Conservation (phyloP, 257 asterid genomes). For the Osmanthus fragrans region DNA sequence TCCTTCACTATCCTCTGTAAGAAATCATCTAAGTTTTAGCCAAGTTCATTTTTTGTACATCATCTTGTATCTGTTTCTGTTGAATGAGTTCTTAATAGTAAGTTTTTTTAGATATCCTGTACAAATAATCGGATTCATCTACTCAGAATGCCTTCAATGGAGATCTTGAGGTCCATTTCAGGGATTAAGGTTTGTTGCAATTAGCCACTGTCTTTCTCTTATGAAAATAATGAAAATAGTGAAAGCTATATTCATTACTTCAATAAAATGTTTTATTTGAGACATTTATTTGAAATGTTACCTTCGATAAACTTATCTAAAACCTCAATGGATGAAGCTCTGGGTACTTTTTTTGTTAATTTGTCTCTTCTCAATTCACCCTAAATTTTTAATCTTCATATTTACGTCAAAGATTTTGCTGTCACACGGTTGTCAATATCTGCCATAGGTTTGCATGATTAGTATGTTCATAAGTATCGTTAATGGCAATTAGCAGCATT, state of each 20-base stretch:
- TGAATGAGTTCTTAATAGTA: constrained; percentile 33
- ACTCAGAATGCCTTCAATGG: constrained; percentile 84
- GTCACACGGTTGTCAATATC: neutral
- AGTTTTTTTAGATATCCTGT: constrained; percentile 78
- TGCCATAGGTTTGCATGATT: too few species aligned
- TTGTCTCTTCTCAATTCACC: neutral
- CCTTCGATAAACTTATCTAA: neutral
- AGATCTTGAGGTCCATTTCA: constrained; percentile 68
- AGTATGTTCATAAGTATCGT: neutral
- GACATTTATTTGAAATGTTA: constrained; percentile 1
- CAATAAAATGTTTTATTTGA: neutral
- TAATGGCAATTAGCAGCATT: neutral
- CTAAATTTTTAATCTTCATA: neutral
- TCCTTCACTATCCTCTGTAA: constrained; percentile 78
- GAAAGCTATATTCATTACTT: constrained; percentile 3
- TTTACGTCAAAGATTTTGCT: neutral
- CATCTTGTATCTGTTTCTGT: constrained; percentile 9
- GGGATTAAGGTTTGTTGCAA: constrained; percentile 78
- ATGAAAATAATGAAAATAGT: neutral
- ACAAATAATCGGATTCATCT: constrained; percentile 83
- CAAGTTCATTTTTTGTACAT: neutral
- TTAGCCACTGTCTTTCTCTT: constrained; percentile 6
- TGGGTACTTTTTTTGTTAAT: neutral
- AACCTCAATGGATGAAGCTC: neutral
- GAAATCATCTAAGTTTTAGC: constrained; percentile 25